These are phyloP conservation scores for Euphorbia pulcherrima DNA, from an alignment of 345 rosid genomes.

Conservation along the genomic window DNA sequence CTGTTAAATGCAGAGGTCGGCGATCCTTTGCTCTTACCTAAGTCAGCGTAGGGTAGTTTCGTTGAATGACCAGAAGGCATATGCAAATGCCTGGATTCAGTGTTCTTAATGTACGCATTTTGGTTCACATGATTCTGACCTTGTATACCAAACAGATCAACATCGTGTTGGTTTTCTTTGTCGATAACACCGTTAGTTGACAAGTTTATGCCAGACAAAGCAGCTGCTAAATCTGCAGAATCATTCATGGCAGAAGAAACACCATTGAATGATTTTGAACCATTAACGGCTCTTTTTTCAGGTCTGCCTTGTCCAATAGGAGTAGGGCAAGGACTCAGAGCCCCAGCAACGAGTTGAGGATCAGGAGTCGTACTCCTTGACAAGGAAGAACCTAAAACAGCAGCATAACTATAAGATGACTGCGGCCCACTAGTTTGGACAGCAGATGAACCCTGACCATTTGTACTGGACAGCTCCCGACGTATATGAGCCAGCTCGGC, in stretches of 20 bases:
- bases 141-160: conserved; percentile 49
- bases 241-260: conserved; percentile 48
- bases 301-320: conserved; percentile 82
- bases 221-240: conserved; percentile 55
- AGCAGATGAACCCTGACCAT: conserved; percentile 46
- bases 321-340: conserved; percentile 81
- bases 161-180: conserved; percentile 42
- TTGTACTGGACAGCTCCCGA: conserved; percentile 34
- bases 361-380: conserved; percentile 90
- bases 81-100: conserved; percentile 38
- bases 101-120: conserved; percentile 33
- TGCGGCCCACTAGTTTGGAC: conserved; percentile 46
- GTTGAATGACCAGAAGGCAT: conserved; percentile 38
- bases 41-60: too few relatives aligned
- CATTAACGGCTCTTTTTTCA: conserved; percentile 53
- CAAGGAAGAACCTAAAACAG: conserved; percentile 70
- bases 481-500: conserved; percentile 47
- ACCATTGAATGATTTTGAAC: conserved; percentile 52
- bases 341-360: conserved; percentile 66
- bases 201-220: conserved; percentile 66
- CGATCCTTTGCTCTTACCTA: conserved; percentile 60
- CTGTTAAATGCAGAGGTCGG: conserved; percentile 52
- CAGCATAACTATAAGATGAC: conserved; percentile 67
- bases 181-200: conserved; percentile 41
- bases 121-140: conserved; percentile 42